Percentiles rank a stretch among this genome's conserved stretches.
phyloP scores from a whole-genome alignment of 257 asterid genomes.

The Salvia hispanica region DNA sequence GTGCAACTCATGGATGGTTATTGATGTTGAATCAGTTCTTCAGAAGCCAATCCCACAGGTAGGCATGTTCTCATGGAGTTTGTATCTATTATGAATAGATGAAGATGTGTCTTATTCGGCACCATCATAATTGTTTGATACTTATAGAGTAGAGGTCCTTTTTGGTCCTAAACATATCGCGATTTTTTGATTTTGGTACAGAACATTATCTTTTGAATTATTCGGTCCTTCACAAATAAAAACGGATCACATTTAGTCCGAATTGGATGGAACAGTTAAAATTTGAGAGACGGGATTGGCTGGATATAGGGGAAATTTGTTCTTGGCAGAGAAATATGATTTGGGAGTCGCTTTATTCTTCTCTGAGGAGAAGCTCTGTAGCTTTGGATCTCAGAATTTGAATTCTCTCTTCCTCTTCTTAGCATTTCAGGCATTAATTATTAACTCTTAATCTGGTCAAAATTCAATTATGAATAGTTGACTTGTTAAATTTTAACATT shows the following conservation, averaged over 20 bases:
- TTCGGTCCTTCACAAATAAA: too few relatives aligned
- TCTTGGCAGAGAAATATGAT: slow-evolving; percentile 56
- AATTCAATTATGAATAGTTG: too few relatives aligned
- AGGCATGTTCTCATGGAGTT: slow-evolving; percentile 30
- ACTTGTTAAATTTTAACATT: too few relatives aligned
- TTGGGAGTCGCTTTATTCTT: slow-evolving; percentile 61
- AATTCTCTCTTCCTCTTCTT: slow-evolving; percentile 47
- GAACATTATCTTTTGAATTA: too few relatives aligned
- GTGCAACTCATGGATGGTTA: slow-evolving; percentile 97
- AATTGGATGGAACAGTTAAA: too few relatives aligned
- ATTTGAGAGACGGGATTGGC: slow-evolving; percentile 30
- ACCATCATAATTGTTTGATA: background rate
- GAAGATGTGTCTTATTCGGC: slow-evolving; percentile 14
- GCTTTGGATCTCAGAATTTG: slow-evolving; percentile 79
- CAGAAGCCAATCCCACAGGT: slow-evolving; percentile 78
- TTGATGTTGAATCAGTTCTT: slow-evolving; percentile 90
- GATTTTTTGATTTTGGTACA: too few relatives aligned
- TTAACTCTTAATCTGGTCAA: too few relatives aligned
- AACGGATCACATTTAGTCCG: too few relatives aligned
- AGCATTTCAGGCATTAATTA: too few relatives aligned
- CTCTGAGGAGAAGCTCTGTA: slow-evolving; percentile 68
- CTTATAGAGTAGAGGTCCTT: too few relatives aligned
- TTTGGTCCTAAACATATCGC: too few relatives aligned
- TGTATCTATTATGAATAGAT: background rate
- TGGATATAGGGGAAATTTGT: slow-evolving; percentile 34